phyloP scores from a whole-genome alignment of 331 rosid genomes.

The Phaseolus coccineus region DNA sequence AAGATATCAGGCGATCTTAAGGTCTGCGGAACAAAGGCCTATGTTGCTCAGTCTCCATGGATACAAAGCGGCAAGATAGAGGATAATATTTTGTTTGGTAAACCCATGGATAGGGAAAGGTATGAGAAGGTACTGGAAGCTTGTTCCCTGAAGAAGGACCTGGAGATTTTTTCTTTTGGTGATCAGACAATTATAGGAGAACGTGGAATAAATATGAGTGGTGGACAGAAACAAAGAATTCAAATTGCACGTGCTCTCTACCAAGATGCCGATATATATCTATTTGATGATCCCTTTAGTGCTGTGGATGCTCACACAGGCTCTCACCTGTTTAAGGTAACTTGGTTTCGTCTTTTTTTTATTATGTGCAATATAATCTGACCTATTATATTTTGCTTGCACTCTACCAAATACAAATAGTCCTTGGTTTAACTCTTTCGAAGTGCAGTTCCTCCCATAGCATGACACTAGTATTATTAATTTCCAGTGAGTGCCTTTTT shows the following conservation, averaged over 20 bases:
- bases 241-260: conserved; percentile 87
- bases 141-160: conserved; percentile 77
- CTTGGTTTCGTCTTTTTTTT: conserved; percentile 14
- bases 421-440: background rate
- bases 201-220: conserved; percentile 91
- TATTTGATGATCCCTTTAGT: conserved; percentile 92
- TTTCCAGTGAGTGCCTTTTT: background rate
- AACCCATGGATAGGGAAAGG: conserved; percentile 71
- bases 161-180: conserved; percentile 76
- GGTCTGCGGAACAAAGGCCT: conserved; percentile 86
- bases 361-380: conserved; percentile 5
- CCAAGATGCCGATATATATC: conserved; percentile 85
- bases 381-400: background rate
- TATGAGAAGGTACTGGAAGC: conserved; percentile 80
- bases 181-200: conserved; percentile 91
- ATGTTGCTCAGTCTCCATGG: conserved; percentile 93
- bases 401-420: background rate
- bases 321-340: conserved; percentile 94
- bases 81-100: conserved; percentile 82
- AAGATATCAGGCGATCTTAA: conserved; percentile 68
- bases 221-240: conserved; percentile 90
- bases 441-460: background rate
- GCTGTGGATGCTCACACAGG: conserved; percentile 98
- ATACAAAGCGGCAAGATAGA: conserved; percentile 89
- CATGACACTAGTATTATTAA: background rate